Base-by-base conservation (phyloP, 805 yeast genomes). In the Blastobotrys parvus region DNA sequence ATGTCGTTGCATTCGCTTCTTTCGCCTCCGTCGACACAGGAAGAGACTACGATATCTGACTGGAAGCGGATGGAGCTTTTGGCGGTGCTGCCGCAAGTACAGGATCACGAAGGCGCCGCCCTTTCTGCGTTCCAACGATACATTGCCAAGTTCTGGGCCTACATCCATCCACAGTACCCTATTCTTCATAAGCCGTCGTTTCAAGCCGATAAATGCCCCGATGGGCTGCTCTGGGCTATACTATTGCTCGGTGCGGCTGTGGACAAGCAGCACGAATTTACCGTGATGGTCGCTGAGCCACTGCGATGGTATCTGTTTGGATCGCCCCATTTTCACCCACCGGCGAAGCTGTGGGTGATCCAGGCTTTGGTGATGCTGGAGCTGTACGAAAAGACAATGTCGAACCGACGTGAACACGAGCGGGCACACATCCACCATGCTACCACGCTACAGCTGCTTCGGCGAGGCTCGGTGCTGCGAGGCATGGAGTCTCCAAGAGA, bases 351-450 rank as follows among this genome's bases (percentile, higher is more conserved):
- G 4, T 85, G 88, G 80, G 74, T 86, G 6, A 68, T 86, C 41
- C 95, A 87, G 59, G 70, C 84, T 51, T 67, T 86, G 47, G 60
- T 82, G 45, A 57, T 86, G 50, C 59, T 86, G 15, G 94, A 86
- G 56, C 77, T 80, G 63, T 80, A 77, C 55, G 95, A 86, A 57
- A 83, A 86, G 62, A 72, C 80, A 47, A 78, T 82, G 51, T 68
- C 85, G 0, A 71, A 76, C 38, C 65, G 95, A 54, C 62, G 64
- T 30, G 61, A 82, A 51, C 95, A 86, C 58, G 95, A 86, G 62
- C 62, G 95, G 38, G 82, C 86, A 0, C 90, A 82, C 59, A 65
- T 86, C 17, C 94, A 87, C 57, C 95, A 86, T 59, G 94, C 92
- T 3, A 82, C 94, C 0, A 79, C 89, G 0, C 78, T 85, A 27